A percentile compares a stretch with the other conserved stretches of the same genome.
phyloP scores from a whole-genome alignment of 345 rosid species.

The Diplotaxis tenuifolia region DNA sequence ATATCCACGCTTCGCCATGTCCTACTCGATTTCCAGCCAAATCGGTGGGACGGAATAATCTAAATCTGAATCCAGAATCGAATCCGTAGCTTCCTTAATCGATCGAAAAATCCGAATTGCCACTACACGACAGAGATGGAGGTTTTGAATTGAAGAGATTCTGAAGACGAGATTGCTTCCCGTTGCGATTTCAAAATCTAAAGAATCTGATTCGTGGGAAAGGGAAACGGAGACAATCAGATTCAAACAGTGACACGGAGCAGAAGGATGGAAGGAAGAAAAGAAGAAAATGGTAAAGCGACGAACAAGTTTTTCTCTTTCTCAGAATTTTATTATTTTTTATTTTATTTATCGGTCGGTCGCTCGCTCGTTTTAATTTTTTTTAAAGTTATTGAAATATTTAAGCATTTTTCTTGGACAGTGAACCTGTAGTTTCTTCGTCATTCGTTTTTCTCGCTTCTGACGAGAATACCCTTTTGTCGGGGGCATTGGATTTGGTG shows the following conservation, averaged over 20 bases:
- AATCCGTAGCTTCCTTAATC: slow-evolving; percentile 23
- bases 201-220: slow-evolving; percentile 40
- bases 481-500: neutral
- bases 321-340: neutral
- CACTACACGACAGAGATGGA: slow-evolving; percentile 31
- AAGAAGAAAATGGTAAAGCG: slow-evolving; percentile 25
- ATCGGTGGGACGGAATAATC: neutral
- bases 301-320: neutral
- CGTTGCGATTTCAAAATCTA: slow-evolving; percentile 34
- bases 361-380: slow-evolving; percentile 6
- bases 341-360: slow-evolving; percentile 17
- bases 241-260: slow-evolving; percentile 38
- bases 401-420: slow-evolving; percentile 33
- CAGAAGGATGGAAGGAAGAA: slow-evolving; percentile 16
- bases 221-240: slow-evolving; percentile 23
- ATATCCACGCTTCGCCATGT: slow-evolving; percentile 90
- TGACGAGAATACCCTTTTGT: slow-evolving; percentile 31
- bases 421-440: slow-evolving; percentile 18
- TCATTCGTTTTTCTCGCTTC: slow-evolving; percentile 1
- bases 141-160: slow-evolving; percentile 30
- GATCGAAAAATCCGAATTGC: slow-evolving; percentile 22
- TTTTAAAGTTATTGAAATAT: neutral
- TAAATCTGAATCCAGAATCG: slow-evolving; percentile 23
- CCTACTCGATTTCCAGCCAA: slow-evolving; percentile 19
- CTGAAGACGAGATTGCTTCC: slow-evolving; percentile 22